Conservation (phyloP, 2,329 filamentous ascomycete genomes). For the Xylariaceae sp. region DNA sequence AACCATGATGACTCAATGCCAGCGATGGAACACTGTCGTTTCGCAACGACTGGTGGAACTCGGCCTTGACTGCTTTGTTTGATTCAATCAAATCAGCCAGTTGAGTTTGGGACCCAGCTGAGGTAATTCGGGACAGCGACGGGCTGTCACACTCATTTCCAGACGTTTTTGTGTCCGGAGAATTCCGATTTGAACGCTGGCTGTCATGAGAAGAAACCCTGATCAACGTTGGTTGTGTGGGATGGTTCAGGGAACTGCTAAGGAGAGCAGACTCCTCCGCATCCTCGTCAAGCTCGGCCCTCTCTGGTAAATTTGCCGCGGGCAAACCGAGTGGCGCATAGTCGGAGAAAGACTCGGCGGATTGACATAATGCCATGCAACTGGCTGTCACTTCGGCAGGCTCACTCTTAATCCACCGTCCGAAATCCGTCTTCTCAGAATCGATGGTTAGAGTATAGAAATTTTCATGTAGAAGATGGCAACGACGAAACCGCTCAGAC, state of each 20-base stretch:
- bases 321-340: constrained; percentile 16
- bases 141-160: constrained; percentile 54
- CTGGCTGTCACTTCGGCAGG: constrained; percentile 75
- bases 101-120: constrained; percentile 49
- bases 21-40: constrained; percentile 57
- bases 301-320: constrained; percentile 16
- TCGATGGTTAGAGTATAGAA: constrained; percentile 77
- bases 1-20: constrained; percentile 47
- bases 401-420: constrained; percentile 75
- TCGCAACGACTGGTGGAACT: constrained; percentile 48
- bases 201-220: constrained; percentile 49
- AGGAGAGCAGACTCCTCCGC: constrained; percentile 36
- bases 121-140: constrained; percentile 48
- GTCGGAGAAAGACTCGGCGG: constrained; percentile 7
- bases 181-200: constrained; percentile 44
- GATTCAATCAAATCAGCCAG: constrained; percentile 58
- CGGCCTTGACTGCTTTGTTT: constrained; percentile 54
- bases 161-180: constrained; percentile 33
- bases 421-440: constrained; percentile 71
- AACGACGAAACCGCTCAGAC: constrained; percentile 69
- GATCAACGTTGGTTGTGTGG: constrained; percentile 32
- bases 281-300: constrained; percentile 29
- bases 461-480: constrained; percentile 76
- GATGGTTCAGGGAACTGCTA: constrained; percentile 35
- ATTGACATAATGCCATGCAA: constrained; percentile 64